Evolutionary conservation across 768 basidiomycete species (phyloP).

Genomic region (Lepiota brunneoincarnata): DNA sequence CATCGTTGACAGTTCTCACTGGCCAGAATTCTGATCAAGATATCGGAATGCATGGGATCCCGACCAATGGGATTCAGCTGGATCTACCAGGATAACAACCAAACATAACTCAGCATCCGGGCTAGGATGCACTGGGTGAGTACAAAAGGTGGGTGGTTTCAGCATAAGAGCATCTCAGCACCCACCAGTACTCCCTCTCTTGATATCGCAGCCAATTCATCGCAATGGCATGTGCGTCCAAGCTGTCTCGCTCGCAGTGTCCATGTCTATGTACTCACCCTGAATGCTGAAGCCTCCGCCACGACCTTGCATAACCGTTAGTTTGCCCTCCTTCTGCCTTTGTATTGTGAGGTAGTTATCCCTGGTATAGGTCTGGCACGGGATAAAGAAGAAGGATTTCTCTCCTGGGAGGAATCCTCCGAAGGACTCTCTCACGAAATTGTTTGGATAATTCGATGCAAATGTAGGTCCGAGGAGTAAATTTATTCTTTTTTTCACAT

Average conservation of each 20-base stretch:
- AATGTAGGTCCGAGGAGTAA: conserved; percentile 36
- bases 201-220: background rate
- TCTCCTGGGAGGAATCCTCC: conserved; percentile 39
- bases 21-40: background rate
- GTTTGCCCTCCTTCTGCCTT: conserved; percentile 9
- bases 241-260: background rate
- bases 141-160: conserved; percentile 1
- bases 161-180: background rate
- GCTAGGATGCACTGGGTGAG: background rate
- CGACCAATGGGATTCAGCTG: background rate
- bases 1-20: conserved; percentile 1
- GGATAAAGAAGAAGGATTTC: background rate
- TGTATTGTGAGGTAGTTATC: background rate
- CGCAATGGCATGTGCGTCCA: conserved; percentile 19
- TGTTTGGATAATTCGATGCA: conserved; percentile 55
- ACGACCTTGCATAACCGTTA: conserved; percentile 46
- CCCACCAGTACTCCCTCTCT: background rate
- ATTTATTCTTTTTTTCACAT: background rate
- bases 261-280: background rate
- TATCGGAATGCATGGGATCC: background rate
- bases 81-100: background rate
- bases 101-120: background rate
- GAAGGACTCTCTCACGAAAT: conserved; percentile 40
- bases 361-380: conserved; percentile 1
- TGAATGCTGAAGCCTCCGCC: conserved; percentile 21